Conservation (phyloP, 371 early-diverging fungal species). For the Synchytrium microbalum region DNA sequence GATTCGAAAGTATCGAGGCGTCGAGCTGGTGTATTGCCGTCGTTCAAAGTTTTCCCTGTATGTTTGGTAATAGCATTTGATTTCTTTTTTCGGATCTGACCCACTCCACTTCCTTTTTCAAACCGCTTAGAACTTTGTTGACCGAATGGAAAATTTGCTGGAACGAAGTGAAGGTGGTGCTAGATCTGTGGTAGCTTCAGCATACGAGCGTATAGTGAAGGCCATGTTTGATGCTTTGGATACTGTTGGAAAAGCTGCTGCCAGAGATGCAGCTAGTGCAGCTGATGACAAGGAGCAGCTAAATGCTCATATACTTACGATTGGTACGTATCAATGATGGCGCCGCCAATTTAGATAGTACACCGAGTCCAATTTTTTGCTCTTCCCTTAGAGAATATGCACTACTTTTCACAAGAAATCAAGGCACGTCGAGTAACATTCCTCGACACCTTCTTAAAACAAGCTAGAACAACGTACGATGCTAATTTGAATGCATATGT, state of each 20-base stretch:
- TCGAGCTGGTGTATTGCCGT: constrained; percentile 77
- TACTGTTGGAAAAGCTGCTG: constrained; percentile 64
- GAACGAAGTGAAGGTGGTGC: constrained; percentile 46
- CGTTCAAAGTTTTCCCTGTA: constrained; percentile 82
- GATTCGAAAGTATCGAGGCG: constrained; percentile 86
- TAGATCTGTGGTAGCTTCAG: constrained; percentile 61
- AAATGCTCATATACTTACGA: constrained; percentile 74
- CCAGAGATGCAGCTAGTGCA: constrained; percentile 31
- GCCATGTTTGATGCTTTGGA: constrained; percentile 86
- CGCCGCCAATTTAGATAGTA: too few relatives aligned
- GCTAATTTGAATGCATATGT: constrained; percentile 72
- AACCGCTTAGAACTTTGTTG: constrained; percentile 51
- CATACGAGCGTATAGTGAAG: constrained; percentile 75
- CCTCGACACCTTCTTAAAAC: constrained; percentile 70
- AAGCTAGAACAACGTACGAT: constrained; percentile 78
- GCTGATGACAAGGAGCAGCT: constrained; percentile 87
- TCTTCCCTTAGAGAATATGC: constrained; percentile 72
- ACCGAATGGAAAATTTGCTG: constrained; percentile 53
- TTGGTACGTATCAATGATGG: constrained; percentile 62
- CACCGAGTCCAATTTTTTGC: too few relatives aligned
- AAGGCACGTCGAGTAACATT: constrained; percentile 54
- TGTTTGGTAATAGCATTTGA: constrained; percentile 1
- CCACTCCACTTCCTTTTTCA: constrained; percentile 10
- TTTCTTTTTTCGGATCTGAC: constrained; percentile 25
- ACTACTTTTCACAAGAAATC: constrained; percentile 72